Percentiles rank a stretch among this genome's conserved stretches.
These are phyloP conservation scores for Rhizopus sp. DNA, from an alignment of 371 early-diverging fungal species.

Conservation along the genomic window DNA sequence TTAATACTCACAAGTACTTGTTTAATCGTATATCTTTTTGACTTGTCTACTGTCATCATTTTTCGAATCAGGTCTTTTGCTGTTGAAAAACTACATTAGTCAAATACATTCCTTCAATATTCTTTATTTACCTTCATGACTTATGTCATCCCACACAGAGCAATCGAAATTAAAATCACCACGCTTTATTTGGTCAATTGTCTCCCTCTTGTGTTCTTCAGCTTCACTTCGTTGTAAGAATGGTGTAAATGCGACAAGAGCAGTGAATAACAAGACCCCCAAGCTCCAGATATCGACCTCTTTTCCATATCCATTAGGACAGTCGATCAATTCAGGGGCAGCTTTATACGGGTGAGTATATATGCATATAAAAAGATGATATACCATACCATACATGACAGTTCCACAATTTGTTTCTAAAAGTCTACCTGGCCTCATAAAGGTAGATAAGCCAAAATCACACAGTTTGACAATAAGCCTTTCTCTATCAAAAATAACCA, in stretches of 20 bases:
- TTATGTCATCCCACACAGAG: conserved; percentile 13
- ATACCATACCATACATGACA: conserved; percentile 22
- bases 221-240: conserved; percentile 51
- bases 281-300: conserved; percentile 98
- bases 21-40: conserved; percentile 12
- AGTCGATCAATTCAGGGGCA: conserved; percentile 88
- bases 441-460: conserved; percentile 22
- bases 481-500: conserved; percentile 47
- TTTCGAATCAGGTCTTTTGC: conserved; percentile 16
- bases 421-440: conserved; percentile 1
- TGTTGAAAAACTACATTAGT: neutral
- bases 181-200: conserved; percentile 3
- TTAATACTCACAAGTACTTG: conserved; percentile 19
- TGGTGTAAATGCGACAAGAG: conserved; percentile 88
- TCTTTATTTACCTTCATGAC: conserved; percentile 8
- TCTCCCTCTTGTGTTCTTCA: conserved; percentile 2
- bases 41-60: conserved; percentile 11
- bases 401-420: conserved; percentile 22
- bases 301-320: conserved; percentile 87
- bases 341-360: conserved; percentile 15
- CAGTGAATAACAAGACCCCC: conserved; percentile 95
- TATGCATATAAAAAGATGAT: neutral
- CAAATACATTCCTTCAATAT: neutral
- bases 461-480: conserved; percentile 16
- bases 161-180: conserved; percentile 8